Evolutionary conservation across 108 stramenopile genomes (phyloP), one percentile per base, ranked within the genome.

Genomic region (Bacterosira constricta): DNA sequence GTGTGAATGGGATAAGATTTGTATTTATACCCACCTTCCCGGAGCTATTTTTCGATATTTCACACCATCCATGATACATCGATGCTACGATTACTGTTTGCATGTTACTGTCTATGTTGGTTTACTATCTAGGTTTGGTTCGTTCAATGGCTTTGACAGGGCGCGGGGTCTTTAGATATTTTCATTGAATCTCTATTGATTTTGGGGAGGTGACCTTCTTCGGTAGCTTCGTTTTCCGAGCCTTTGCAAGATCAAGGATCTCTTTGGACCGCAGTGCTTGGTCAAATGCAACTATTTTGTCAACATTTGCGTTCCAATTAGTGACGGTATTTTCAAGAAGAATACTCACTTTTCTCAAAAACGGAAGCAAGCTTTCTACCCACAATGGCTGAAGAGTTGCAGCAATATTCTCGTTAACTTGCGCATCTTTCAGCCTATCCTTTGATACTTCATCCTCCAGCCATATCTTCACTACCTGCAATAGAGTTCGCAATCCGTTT

Each of bases 351-450:
- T 29, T 3, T 29, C 26, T 52, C 23, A 52, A 15, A 1, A 52
- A 29, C 2, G 51, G 51, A 1, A 52, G 27, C 13, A 52, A 29
- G 9, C 27, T 52, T 4, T 27, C 51, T 13, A 52, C 23, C 51
- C 51, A 52, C 51, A 52, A 29, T 29, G 51, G 51, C 4, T 52
- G 51, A 13, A 52, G 51, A 26, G 51, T 52, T 29, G 51, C 12
- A 13, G 29, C 51, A 13, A 52, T 52, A 13, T 52, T 52, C 30
- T 52, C 51, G 23, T 29, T 6, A 13, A 52, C 26, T 29, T 29
- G 51, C 12, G 0, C 26, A 27, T 29, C 51, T 3, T 17, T 50
- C 7, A 52, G 51, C 51, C 51, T 52, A 29, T 52, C 27, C 51
- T 29, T 18, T 13, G 51, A 18, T 52, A 13, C 51, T 29, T 52